A percentile compares a stretch with the other conserved stretches of the same genome.
phyloP scores from a whole-genome alignment of 2,329 filamentous ascomycete species.

The Aspergillus sp. region DNA sequence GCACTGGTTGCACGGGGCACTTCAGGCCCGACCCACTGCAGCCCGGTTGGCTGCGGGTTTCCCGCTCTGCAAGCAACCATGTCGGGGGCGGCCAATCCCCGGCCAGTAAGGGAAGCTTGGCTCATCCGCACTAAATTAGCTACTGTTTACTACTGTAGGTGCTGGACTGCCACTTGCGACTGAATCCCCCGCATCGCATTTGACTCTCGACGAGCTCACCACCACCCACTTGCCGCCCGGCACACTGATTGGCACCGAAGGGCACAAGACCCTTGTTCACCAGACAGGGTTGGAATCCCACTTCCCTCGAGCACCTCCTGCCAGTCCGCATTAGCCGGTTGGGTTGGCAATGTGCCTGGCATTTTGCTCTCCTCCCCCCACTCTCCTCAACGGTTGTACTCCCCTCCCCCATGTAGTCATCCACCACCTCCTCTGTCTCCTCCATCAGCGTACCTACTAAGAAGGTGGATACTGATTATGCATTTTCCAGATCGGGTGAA shows the following conservation, averaged over 20 bases:
- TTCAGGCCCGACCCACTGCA: conserved; percentile 11
- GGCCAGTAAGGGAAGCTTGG: conserved; percentile 25
- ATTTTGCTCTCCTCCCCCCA: conserved; percentile 5
- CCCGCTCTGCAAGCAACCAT: conserved; percentile 25
- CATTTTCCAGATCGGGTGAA: conserved; percentile 20
- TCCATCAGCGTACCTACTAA: too few relatives aligned
- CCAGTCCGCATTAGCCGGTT: conserved; percentile 4
- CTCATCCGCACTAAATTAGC: conserved; percentile 21
- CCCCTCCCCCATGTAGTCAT: neutral
- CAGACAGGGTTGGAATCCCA: neutral
- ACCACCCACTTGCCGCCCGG: neutral
- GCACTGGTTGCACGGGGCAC: conserved; percentile 8
- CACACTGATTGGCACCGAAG: conserved; percentile 10
- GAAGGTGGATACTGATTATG: neutral
- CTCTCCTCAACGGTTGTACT: conserved; percentile 4
- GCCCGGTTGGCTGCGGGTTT: conserved; percentile 26
- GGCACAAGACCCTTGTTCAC: conserved; percentile 8
- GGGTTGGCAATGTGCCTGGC: conserved; percentile 5
- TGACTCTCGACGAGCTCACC: neutral
- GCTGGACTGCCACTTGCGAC: conserved; percentile 9
- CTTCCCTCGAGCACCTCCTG: neutral
- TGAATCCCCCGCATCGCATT: conserved; percentile 15
- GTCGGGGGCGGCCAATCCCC: conserved; percentile 20
- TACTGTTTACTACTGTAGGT: conserved; percentile 14
- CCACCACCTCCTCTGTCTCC: neutral